Base-by-base conservation (phyloP, 2,329 filamentous ascomycete genomes). In the Alternaria brassicicola region DNA sequence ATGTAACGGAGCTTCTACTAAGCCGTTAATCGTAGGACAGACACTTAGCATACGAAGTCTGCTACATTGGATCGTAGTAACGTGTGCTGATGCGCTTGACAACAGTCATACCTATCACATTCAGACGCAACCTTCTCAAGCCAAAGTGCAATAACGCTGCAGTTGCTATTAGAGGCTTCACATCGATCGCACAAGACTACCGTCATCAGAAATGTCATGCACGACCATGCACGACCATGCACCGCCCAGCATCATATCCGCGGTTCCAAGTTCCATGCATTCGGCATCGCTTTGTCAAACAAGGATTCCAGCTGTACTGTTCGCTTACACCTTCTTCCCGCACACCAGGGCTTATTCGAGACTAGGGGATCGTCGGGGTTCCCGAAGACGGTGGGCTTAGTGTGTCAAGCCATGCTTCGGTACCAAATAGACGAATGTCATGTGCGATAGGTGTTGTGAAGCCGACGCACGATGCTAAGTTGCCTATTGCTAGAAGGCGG, bases 281-380 rank as follows among this genome's bases (percentile, higher is more conserved):
- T 42, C 49, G 49, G 49, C 49, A 30, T 52, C 49, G 49, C 49
- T 36, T 52, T 52, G 19, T 42, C 19, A 51, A 36, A 52, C 49
- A 41, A 39, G 49, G 36, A 33, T 42, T 25, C 15, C 30, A 17
- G 28, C 30, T 33, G n/a, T 21, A 13, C 13, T 33, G 30, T 33
- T 47, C 43, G 43, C 28, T 47, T 47, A 47, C 19, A 21, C 19
- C 30, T 12, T 47, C 30, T 47, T 47, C 43, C 43, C 43, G 30
- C 30, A 15, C 30, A 21, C 43, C 31, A 33, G 12, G 23, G 19
- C 30, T 35, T 21, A 12, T n/a, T 9, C 19, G 5, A 33, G 43
- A 15, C 43, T 47, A 47, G 30, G 19, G 43, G 43, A 47, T 47
- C 43, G 43, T 47, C 43, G 43, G 43, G 31, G 43, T 47, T 47